Conservation (phyloP, 1,139 yeast species). For the Blastobotrys persicus region DNA sequence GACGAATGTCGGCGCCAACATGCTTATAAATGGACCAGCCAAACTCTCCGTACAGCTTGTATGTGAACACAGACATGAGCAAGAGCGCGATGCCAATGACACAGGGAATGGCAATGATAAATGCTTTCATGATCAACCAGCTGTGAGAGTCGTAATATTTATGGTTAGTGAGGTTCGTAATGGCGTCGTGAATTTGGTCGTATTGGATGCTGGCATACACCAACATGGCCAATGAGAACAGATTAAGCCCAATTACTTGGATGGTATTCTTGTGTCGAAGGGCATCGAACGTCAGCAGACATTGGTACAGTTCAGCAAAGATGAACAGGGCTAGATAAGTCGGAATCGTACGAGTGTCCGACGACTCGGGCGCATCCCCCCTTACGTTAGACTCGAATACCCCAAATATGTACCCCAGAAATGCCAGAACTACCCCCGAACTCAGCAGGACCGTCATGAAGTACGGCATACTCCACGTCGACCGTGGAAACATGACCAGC, state of each 20-base stretch:
- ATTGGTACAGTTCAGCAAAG: slow-evolving; percentile 46
- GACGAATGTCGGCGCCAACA: slow-evolving; percentile 50
- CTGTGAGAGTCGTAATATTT: slow-evolving; percentile 37
- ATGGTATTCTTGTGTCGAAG: slow-evolving; percentile 45
- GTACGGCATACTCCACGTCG: slow-evolving; percentile 27
- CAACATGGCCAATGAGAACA: slow-evolving; percentile 50
- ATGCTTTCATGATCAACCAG: slow-evolving; percentile 34
- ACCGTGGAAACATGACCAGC: slow-evolving; percentile 16
- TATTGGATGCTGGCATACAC: slow-evolving; percentile 53
- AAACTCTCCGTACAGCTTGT: slow-evolving; percentile 44
- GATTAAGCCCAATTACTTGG: slow-evolving; percentile 43
- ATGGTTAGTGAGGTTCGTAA: slow-evolving; percentile 29
- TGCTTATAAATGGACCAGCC: slow-evolving; percentile 52
- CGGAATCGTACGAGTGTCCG: slow-evolving; percentile 35
- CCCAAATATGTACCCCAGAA: slow-evolving; percentile 33
- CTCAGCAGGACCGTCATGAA: slow-evolving; percentile 25
- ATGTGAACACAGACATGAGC: slow-evolving; percentile 39
- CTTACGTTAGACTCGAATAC: slow-evolving; percentile 30
- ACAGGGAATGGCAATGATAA: slow-evolving; percentile 48
- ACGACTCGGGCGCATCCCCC: slow-evolving; percentile 21
- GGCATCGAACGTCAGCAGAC: slow-evolving; percentile 45
- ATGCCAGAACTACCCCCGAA: slow-evolving; percentile 32
- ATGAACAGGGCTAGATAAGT: slow-evolving; percentile 46
- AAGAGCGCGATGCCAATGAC: slow-evolving; percentile 46
- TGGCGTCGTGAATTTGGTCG: slow-evolving; percentile 42